A percentile compares a stretch with the other conserved stretches of the same genome.
Conservation (phyloP, 305 asterid species). For the Solanum chacoense region DNA sequence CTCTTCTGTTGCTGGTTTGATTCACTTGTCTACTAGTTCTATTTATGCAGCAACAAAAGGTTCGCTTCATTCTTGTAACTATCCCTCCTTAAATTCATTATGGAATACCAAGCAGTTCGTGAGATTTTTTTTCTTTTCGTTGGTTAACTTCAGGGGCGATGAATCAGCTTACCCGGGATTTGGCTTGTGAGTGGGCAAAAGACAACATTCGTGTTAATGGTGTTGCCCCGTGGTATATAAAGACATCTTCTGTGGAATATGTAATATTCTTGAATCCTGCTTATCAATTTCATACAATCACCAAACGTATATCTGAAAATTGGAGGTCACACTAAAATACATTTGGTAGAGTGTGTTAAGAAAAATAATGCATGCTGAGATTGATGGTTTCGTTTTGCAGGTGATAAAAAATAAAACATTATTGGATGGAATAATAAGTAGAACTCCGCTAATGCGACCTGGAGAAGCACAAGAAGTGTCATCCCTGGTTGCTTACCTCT, state of each 20-base stretch:
- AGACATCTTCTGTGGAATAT: conserved; percentile 58
- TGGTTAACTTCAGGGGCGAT: conserved; percentile 57
- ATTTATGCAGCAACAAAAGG: conserved; percentile 93
- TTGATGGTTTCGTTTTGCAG: conserved; percentile 28
- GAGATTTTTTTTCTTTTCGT: neutral
- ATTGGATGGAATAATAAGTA: conserved; percentile 35
- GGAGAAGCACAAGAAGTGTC: conserved; percentile 88
- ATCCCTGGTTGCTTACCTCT: conserved; percentile 75
- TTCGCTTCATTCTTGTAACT: neutral
- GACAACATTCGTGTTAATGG: conserved; percentile 77
- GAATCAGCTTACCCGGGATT: conserved; percentile 72
- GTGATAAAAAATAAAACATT: conserved; percentile 55
- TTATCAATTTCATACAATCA: neutral
- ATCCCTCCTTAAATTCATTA: neutral
- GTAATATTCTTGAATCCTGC: conserved; percentile 29
- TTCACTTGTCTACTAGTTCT: conserved; percentile 67
- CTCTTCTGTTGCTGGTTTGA: conserved; percentile 79
- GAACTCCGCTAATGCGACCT: conserved; percentile 67
- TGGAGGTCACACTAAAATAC: neutral
- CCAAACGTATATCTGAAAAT: neutral
- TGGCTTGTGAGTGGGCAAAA: conserved; percentile 96
- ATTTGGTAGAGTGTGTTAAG: neutral
- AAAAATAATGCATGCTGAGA: neutral
- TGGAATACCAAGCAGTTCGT: neutral
- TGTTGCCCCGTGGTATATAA: conserved; percentile 93